Evolutionary conservation across 306 rosid genomes (phyloP).

Genomic region (Prunus salicina): DNA sequence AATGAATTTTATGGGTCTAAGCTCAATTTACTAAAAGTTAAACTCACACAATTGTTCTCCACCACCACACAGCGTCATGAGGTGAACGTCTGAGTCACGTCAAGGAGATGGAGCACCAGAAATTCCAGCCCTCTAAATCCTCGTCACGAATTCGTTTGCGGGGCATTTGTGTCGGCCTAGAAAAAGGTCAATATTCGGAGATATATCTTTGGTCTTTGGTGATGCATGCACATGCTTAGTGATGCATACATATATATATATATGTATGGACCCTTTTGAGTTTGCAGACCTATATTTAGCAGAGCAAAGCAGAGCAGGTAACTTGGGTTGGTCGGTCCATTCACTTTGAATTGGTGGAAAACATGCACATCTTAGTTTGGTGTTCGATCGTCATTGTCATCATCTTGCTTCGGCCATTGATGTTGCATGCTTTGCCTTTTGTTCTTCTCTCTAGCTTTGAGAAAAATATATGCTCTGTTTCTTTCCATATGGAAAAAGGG

Average conservation of each 20-base stretch:
- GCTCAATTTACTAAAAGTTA: too few species aligned
- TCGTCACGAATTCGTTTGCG: constrained; percentile 12
- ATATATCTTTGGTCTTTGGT: too few species aligned
- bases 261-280: background rate
- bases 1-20: too few species aligned
- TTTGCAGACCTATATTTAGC: background rate
- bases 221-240: too few species aligned
- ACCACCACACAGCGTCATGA: background rate
- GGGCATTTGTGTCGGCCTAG: constrained; percentile 25
- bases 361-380: constrained; percentile 1
- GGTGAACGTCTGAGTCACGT: constrained; percentile 15
- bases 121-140: constrained; percentile 15
- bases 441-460: constrained; percentile 7
- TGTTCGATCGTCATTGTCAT: background rate
- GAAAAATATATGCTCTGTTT: too few species aligned
- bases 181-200: constrained; percentile 3
- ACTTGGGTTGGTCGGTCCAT: background rate
- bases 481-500: background rate
- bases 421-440: constrained; percentile 1
- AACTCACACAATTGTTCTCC: too few species aligned
- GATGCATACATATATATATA: background rate
- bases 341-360: constrained; percentile 23
- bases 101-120: constrained; percentile 24
- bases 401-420: background rate
- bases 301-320: background rate